Evolutionary conservation across 2,329 filamentous ascomycete genomes (phyloP).

Genomic region (Epichloe bromicola): DNA sequence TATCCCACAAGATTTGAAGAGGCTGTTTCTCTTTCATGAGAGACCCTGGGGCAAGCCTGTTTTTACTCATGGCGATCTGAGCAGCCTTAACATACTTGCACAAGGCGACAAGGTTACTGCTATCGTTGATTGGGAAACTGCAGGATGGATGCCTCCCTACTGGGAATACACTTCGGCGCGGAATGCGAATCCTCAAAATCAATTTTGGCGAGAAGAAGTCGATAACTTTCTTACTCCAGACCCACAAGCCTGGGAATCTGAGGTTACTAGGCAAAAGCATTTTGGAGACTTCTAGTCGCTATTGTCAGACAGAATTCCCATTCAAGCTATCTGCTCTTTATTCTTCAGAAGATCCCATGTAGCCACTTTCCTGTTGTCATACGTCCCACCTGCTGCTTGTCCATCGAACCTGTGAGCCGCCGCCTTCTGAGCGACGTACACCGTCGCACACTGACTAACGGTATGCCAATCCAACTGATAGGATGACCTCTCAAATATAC

Average conservation of each 20-base stretch:
- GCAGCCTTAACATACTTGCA: conserved; percentile 29
- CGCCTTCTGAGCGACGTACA: not conserved
- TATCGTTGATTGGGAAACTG: conserved; percentile 25
- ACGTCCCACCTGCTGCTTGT: not conserved
- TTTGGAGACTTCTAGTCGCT: conserved; percentile 7
- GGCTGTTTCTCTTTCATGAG: conserved; percentile 23
- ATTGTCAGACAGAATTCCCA: not conserved
- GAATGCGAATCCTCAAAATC: conserved; percentile 9
- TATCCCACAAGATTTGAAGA: conserved; percentile 14
- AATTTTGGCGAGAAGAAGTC: conserved; percentile 11
- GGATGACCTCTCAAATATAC: not conserved
- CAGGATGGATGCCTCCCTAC: conserved; percentile 21
- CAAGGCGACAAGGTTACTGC: conserved; percentile 28
- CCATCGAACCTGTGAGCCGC: conserved; percentile 4
- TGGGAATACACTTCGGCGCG: conserved; percentile 19
- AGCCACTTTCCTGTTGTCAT: not conserved
- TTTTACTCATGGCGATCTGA: conserved; percentile 35
- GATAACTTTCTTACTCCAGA: conserved; percentile 8
- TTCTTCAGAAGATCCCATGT: not conserved
- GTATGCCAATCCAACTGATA: not conserved
- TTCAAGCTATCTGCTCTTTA: not conserved
- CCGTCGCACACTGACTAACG: not conserved
- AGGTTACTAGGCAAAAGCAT: conserved; percentile 8
- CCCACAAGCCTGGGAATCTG: conserved; percentile 10
- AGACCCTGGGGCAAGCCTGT: conserved; percentile 20